Base-by-base conservation (phyloP, 495 filamentous ascomycete genomes). In the Penicillium argentinense region DNA sequence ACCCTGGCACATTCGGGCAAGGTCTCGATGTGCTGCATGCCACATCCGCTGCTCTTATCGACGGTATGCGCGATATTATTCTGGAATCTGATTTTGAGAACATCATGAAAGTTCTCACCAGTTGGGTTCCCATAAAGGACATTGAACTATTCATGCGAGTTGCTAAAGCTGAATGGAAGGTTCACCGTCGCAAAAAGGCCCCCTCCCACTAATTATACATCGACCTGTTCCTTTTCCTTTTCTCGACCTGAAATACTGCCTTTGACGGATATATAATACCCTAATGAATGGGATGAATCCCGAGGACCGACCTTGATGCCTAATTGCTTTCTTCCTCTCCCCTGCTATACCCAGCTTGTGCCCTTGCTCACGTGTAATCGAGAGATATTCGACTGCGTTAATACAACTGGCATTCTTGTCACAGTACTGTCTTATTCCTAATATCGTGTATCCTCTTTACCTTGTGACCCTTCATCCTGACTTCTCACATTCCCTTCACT, bases 81-180 rank as follows among this genome's bases (percentile, higher is more conserved):
- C 78, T 99, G 1, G 91, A 96, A 52, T 88, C 87, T 4, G 93
- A 97, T 56, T 99, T 99, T 59, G 93, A 99, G 66, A 95, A 95
- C 57, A 85, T 86, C 11, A 99, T 99, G 93, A 97, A 97, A 68
- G 87, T 93, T 19, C 79, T 99, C 48, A 99, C 93, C 28, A 89
- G 87, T 45, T 97, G 89, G 86, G 84, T 99, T 27, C 95, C 95
- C 9, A 86, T 99, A 56, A 88, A 87, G 68, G 95, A 97, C 50
- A 88, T 95, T 64, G 93, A 99, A 60, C 63, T 96, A 26, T 77
- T 99, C 54, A 96, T 99, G 89, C 84, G 86, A 49, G 91, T 99
- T 16, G 83, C 89, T n/a, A 84, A 88, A 60, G 81, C 88, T 13
- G 93, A 97, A 72, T 98, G 88, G 84, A 93, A 87, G 68, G 72